phyloP scores from a whole-genome alignment of 768 basidiomycete species.

The Collybia mongolica region DNA sequence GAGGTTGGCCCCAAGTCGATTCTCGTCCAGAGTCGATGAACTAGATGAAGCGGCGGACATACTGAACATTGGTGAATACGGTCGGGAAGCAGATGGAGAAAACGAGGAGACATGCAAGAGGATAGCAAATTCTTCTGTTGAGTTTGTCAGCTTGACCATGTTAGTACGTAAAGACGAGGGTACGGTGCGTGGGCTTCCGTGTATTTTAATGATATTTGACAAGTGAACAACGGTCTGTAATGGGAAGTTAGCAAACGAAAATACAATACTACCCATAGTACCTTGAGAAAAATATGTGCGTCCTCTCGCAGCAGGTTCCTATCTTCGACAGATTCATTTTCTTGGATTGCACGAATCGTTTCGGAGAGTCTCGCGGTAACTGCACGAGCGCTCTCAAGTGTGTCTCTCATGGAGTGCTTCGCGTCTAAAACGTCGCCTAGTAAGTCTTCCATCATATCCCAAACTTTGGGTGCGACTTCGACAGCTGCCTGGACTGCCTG shows the following conservation, averaged over 20 bases:
- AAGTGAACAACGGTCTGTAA: constrained; percentile 71
- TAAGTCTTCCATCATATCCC: constrained; percentile 77
- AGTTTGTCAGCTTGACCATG: constrained; percentile 75
- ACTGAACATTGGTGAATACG: constrained; percentile 60
- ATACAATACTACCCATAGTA: constrained; percentile 24
- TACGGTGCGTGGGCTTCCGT: constrained; percentile 56
- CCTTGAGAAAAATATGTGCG: constrained; percentile 82
- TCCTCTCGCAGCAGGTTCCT: constrained; percentile 69
- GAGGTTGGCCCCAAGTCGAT: constrained; percentile 49
- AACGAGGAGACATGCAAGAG: constrained; percentile 84
- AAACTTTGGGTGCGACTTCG: constrained; percentile 76
- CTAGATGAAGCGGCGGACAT: constrained; percentile 22
- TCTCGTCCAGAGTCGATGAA: constrained; percentile 39
- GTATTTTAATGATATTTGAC: constrained; percentile 68
- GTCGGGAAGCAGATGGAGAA: constrained; percentile 53
- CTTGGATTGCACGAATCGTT: constrained; percentile 56
- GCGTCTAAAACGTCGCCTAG: constrained; percentile 44
- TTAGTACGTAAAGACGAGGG: constrained; percentile 59
- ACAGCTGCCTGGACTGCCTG: constrained; percentile 79
- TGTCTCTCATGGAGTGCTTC: constrained; percentile 46
- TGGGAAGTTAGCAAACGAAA: constrained; percentile 3
- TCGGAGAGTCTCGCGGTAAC: constrained; percentile 63
- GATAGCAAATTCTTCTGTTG: constrained; percentile 86
- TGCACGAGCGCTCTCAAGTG: constrained; percentile 58
- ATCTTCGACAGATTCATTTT: constrained; percentile 52